Evolutionary conservation across 2,329 filamentous ascomycete species (phyloP).

Genomic region (Alternaria tenuissima): DNA sequence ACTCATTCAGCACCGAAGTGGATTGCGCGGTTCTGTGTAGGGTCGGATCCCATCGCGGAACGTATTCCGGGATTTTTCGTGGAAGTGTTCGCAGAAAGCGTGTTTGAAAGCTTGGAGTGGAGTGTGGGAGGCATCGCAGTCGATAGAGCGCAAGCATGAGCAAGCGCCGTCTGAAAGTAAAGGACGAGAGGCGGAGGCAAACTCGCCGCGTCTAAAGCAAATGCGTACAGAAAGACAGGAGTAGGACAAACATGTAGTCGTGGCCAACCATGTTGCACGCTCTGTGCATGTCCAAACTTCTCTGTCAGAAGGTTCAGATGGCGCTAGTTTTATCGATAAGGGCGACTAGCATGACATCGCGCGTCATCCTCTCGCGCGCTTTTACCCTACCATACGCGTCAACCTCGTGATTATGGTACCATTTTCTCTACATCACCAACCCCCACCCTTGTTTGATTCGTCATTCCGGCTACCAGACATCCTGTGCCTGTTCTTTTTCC

Average conservation of each 20-base stretch:
- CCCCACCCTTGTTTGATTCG: neutral
- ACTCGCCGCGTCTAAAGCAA: neutral
- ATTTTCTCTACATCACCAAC: neutral
- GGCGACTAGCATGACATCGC: neutral
- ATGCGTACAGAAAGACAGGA: neutral
- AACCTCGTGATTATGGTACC: neutral
- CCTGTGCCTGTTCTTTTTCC: neutral
- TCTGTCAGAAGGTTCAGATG: neutral
- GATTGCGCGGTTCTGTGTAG: constrained; percentile 13
- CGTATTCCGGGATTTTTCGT: constrained; percentile 29
- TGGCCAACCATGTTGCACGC: neutral
- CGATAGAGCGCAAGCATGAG: constrained; percentile 38
- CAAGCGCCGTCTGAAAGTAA: constrained; percentile 7
- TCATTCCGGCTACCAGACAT: neutral
- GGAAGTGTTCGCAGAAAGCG: constrained; percentile 39
- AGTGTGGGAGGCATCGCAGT: constrained; percentile 33
- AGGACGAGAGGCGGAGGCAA: neutral
- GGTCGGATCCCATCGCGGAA: constrained; percentile 40
- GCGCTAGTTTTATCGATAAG: constrained; percentile 14
- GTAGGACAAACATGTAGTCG: neutral
- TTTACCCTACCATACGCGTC: neutral
- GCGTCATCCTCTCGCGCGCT: neutral
- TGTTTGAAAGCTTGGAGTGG: constrained; percentile 21
- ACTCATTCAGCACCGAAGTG: constrained; percentile 5
- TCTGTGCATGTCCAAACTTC: neutral